Conservation (phyloP, 805 yeast genomes). For the Blastobotrys terrestris region DNA sequence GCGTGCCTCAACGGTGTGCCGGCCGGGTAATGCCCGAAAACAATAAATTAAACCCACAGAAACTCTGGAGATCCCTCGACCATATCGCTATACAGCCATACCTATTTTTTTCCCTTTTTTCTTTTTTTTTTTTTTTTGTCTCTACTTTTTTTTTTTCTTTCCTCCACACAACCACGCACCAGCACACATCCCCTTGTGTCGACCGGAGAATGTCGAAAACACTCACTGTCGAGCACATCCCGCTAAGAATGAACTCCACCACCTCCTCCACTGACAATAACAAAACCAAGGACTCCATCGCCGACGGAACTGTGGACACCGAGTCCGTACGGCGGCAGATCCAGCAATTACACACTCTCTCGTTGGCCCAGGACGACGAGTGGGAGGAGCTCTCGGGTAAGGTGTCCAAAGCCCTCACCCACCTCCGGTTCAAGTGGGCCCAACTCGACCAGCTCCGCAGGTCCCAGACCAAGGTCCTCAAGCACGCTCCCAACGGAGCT, state of each 20-base stretch:
- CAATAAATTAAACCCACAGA: background rate
- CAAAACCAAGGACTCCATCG: background rate
- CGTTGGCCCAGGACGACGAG: constrained; percentile 15
- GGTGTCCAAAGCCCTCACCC: constrained; percentile 8
- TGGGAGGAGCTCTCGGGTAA: constrained; percentile 17
- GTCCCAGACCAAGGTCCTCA: constrained; percentile 1
- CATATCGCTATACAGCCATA: no score
- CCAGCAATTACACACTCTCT: constrained; percentile 9
- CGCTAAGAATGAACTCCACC: constrained; percentile 2
- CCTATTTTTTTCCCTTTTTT: no score
- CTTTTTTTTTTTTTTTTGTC: no score
- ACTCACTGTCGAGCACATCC: background rate
- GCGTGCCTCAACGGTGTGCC: background rate
- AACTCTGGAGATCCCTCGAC: background rate
- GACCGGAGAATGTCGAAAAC: background rate
- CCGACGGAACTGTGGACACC: constrained; percentile 8
- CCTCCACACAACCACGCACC: background rate
- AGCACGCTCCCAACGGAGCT: background rate
- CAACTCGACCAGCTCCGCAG: constrained; percentile 15
- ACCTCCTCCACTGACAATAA: background rate
- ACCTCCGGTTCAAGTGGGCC: constrained; percentile 14
- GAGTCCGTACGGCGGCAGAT: constrained; percentile 3
- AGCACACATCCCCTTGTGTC: background rate
- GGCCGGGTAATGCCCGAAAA: background rate
- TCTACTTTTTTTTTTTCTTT: background rate